phyloP scores from a whole-genome alignment of 1,284 basidiomycete genomes.

The Cryptococcus depauperatus region DNA sequence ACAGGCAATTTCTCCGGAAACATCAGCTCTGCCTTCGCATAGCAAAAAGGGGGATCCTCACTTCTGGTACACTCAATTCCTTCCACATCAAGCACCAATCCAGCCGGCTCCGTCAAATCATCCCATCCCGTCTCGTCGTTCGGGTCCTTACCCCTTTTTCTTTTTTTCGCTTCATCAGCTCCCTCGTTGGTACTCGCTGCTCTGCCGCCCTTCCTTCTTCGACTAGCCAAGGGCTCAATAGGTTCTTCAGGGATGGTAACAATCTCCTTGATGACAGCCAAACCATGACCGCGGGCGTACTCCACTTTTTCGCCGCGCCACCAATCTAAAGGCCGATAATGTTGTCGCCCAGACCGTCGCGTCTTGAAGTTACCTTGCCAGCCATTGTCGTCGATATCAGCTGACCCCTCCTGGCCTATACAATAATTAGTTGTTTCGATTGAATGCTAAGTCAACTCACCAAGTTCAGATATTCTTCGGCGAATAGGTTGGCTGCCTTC shows the following conservation, averaged over 20 bases:
- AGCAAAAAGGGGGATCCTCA: constrained; percentile 47
- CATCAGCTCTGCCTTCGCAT: not conserved
- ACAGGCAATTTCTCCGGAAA: constrained; percentile 59
- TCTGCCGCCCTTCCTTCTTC: constrained; percentile 36
- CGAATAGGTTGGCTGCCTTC: constrained; percentile 5
- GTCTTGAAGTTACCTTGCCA: constrained; percentile 51
- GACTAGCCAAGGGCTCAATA: constrained; percentile 52
- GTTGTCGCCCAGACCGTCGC: constrained; percentile 64
- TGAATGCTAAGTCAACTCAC: constrained; percentile 11
- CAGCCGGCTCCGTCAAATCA: constrained; percentile 60
- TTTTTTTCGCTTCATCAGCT: not conserved
- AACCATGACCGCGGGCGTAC: constrained; percentile 57
- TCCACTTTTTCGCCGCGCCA: constrained; percentile 90
- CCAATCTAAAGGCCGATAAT: constrained; percentile 72
- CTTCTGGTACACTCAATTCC: constrained; percentile 59
- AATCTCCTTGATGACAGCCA: constrained; percentile 74
- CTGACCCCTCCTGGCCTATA: not conserved
- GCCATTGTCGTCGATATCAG: constrained; percentile 10
- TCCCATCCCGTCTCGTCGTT: constrained; percentile 67
- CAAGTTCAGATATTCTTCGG: constrained; percentile 15
- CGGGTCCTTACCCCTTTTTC: constrained; percentile 36
- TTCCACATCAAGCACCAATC: constrained; percentile 62
- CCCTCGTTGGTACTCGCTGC: not conserved
- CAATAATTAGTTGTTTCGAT: not conserved
- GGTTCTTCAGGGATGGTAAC: constrained; percentile 58